Percentiles rank a stretch among this genome's conserved stretches.
These are phyloP conservation scores for Crithidia brevicula DNA, from an alignment of 208 protist genomes.

Conservation along the genomic window DNA sequence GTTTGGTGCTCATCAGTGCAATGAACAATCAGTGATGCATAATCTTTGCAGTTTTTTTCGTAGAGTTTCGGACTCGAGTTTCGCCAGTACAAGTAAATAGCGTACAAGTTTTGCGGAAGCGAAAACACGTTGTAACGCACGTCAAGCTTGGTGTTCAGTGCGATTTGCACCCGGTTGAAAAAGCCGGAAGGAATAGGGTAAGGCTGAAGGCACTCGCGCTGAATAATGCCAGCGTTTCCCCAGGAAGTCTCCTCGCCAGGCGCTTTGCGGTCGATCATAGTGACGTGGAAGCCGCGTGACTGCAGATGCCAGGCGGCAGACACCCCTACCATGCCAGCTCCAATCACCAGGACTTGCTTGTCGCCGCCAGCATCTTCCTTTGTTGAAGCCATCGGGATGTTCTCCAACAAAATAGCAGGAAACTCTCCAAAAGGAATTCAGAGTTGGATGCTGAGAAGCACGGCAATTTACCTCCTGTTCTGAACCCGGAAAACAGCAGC, in stretches of 20 bases:
- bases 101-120: slow-evolving; percentile 16
- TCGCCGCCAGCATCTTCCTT: not conserved
- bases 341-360: slow-evolving; percentile 24
- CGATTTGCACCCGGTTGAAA: slow-evolving; percentile 15
- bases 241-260: slow-evolving; percentile 30
- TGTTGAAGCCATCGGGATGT: not conserved
- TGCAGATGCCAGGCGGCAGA: slow-evolving; percentile 30
- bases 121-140: slow-evolving; percentile 23
- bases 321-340: slow-evolving; percentile 30
- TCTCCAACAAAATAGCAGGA: no score
- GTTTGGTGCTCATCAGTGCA: slow-evolving; percentile 22
- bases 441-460: no score
- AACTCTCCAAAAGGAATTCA: no score
- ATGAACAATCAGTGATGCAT: slow-evolving; percentile 22
- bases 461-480: no score
- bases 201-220: slow-evolving; percentile 19
- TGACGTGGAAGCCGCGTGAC: slow-evolving; percentile 20
- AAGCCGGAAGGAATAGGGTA: slow-evolving; percentile 25
- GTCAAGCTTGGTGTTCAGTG: slow-evolving; percentile 24
- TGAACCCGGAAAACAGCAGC: no score
- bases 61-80: slow-evolving; percentile 18
- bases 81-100: slow-evolving; percentile 22
- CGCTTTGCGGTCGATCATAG: slow-evolving; percentile 23
- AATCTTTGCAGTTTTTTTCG: slow-evolving; percentile 18
- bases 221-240: slow-evolving; percentile 34